Evolutionary conservation across 352 stramenopile genomes (phyloP), one percentile per base, ranked within the genome.

Genomic region (Phytophthora capsici): DNA sequence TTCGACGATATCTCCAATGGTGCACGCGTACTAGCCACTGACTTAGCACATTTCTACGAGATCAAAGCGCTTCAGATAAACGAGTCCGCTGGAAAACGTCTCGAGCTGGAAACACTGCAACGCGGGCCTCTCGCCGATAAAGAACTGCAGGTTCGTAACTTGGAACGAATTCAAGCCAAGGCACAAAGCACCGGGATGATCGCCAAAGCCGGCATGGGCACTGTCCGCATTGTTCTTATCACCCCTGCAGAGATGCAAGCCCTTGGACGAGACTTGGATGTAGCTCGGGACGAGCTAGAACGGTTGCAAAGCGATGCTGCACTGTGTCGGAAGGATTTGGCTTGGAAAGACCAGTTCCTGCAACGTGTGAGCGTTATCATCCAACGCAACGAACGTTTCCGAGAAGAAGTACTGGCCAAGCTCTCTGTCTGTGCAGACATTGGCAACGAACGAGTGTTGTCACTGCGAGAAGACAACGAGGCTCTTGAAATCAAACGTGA

Each of bases 361-460:
- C 84, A 92, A 52, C 84, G 78, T 8, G 26, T 92, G 17, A 88
- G 80, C 32, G 75, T 89, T 16, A 56, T 89, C 6, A 85, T 90
- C 61, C 86, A 92, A 63, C 77, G 84, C 14, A 92, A 92, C 32
- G 82, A 88, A 57, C 73, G 64, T 1, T 90, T 92, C 54, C 74
- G 78, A 1, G 34, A 50, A 1, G 82, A 90, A 49, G 63, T 80
- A 44, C 47, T 88, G 0, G 16, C 4, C 5, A 89, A 81, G 46
- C 67, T 92, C 0, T 14, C 25, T 2, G 7, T 49, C 1, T 82
- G 78, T 19, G 52, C 49, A 7, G 80, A 89, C 7, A 61, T 71
- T 14, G 82, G 84, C 8, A 89, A 89, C 40, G 84, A 91, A 28
- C 64, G 82, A 32, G 66, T 90, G 28, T 58, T 92, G 30, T 78